Percentiles rank a stretch among this genome's conserved stretches.
Evolutionary conservation across 768 basidiomycete genomes (phyloP).

Genomic region (Boletus rubroflammeus): DNA sequence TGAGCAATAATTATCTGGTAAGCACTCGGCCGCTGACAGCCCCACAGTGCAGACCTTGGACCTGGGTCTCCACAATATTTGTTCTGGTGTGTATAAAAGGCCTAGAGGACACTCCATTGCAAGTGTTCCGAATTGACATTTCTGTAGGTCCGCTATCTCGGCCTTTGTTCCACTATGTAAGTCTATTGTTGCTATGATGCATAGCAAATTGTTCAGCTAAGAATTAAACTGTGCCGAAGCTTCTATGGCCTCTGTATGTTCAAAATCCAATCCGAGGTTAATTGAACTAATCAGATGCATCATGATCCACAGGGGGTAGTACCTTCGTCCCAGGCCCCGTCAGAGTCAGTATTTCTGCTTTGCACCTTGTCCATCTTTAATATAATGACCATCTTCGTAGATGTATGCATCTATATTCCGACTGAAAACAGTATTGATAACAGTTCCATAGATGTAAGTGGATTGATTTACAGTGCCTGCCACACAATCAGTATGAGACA

Average conservation of each 20-base stretch:
- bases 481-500: neutral
- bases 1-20: too few relatives aligned
- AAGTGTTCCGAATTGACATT: too few relatives aligned
- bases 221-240: neutral
- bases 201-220: neutral
- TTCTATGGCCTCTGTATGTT: neutral
- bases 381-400: neutral
- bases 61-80: too few relatives aligned
- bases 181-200: neutral
- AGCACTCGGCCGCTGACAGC: too few relatives aligned
- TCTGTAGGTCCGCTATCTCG: too few relatives aligned
- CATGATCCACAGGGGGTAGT: neutral
- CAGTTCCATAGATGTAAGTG: too few relatives aligned
- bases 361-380: neutral
- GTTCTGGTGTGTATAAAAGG: neutral
- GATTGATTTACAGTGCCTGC: too few relatives aligned
- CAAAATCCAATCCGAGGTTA: rapidly evolving
- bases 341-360: neutral
- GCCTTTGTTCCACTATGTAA: too few relatives aligned
- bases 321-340: neutral
- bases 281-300: neutral
- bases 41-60: too few relatives aligned
- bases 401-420: neutral
- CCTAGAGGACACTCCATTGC: too few relatives aligned
- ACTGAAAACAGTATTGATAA: too few relatives aligned